Conservation (phyloP, 331 rosid genomes). For the Dryas integrifolia region DNA sequence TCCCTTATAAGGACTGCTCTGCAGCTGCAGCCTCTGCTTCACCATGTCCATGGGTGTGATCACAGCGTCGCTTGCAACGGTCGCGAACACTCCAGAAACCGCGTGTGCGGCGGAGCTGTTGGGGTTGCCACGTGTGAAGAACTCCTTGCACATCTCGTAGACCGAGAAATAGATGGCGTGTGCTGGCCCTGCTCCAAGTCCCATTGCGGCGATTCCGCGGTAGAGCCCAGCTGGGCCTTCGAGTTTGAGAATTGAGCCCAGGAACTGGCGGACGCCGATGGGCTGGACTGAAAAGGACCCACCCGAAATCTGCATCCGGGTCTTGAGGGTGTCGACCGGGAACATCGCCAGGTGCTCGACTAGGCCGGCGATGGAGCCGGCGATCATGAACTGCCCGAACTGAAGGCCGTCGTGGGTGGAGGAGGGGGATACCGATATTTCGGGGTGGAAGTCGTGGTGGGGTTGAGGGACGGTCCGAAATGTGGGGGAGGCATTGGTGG, state of each 20-base stretch:
- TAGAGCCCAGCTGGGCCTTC: constrained; percentile 39
- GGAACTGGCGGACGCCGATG: constrained; percentile 33
- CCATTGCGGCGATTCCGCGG: constrained; percentile 41
- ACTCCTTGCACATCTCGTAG: constrained; percentile 37
- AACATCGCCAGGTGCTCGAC: constrained; percentile 48
- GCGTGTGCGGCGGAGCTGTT: constrained; percentile 32
- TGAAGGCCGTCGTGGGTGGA: constrained; percentile 39
- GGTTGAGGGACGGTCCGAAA: constrained; percentile 19
- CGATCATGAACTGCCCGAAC: constrained; percentile 44
- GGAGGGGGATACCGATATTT: constrained; percentile 20
- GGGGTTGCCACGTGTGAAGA: constrained; percentile 23
- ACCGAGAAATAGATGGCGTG: constrained; percentile 46
- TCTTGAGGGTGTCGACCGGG: constrained; percentile 46
- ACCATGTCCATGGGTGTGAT: constrained; percentile 55
- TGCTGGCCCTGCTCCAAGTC: constrained; percentile 48
- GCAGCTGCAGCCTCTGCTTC: constrained; percentile 56
- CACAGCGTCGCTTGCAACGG: constrained; percentile 50
- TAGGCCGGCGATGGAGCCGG: constrained; percentile 44
- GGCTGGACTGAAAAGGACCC: constrained; percentile 28
- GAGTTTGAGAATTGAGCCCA: constrained; percentile 32
- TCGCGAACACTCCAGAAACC: constrained; percentile 38
- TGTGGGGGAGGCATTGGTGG: constrained; percentile 31
- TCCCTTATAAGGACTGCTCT: constrained; percentile 49
- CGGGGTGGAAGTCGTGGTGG: constrained; percentile 28
- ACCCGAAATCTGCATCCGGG: constrained; percentile 35